phyloP scores from a whole-genome alignment of 257 asterid genomes.

The Solanum pinnatisectum region DNA sequence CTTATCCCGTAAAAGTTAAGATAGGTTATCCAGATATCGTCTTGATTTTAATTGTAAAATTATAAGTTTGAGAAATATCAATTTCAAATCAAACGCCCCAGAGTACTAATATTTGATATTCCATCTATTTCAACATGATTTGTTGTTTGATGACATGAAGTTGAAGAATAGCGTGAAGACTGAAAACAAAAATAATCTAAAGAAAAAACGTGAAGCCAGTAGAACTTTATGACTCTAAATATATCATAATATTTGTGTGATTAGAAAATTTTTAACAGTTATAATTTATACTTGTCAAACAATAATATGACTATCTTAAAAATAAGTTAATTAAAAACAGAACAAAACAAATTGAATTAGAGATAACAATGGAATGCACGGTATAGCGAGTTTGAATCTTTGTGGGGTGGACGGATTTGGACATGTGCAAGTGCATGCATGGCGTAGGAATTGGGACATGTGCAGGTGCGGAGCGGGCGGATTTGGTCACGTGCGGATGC shows the following conservation, averaged over 20 bases:
- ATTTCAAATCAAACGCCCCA: not conserved
- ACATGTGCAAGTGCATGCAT: no score
- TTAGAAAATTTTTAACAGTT: not conserved
- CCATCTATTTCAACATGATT: not conserved
- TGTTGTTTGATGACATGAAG: not conserved
- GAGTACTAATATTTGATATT: not conserved
- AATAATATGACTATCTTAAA: not conserved
- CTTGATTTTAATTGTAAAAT: not conserved
- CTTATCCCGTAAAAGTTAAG: not conserved
- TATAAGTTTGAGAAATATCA: not conserved
- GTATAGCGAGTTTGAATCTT: no score
- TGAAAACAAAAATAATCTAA: not conserved
- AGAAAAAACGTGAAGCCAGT: not conserved
- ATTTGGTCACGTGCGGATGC: no score
- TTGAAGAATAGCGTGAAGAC: not conserved
- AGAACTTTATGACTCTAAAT: not conserved
- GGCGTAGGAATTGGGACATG: no score
- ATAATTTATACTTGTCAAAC: no score
- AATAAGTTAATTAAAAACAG: not conserved
- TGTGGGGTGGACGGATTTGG: no score
- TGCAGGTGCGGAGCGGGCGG: no score
- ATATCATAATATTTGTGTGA: not conserved
- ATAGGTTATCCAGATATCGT: not conserved
- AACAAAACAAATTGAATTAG: not conserved
- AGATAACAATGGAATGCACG: not conserved